Percentiles rank a stretch among this genome's conserved stretches.
These are phyloP conservation scores for Diutina rugosa DNA, from an alignment of 1,139 yeast genomes.

Conservation along the genomic window DNA sequence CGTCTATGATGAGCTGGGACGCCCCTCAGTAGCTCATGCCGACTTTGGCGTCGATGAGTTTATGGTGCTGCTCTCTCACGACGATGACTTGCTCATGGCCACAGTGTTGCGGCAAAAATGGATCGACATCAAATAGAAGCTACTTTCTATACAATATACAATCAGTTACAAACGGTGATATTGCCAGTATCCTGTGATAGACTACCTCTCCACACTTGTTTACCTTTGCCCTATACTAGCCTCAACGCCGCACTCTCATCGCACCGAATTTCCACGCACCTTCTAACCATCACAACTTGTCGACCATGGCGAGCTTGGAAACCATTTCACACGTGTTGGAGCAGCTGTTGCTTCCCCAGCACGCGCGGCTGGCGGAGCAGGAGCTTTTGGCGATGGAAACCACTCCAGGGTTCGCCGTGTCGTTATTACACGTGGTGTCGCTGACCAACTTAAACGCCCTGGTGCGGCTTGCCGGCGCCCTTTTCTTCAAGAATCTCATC, in stretches of 20 bases:
- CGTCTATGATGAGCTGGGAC: conserved; percentile 11
- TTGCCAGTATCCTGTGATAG: no score
- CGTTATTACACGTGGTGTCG: conserved; percentile 69
- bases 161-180: no score
- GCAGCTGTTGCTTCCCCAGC: conserved; percentile 34
- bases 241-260: not conserved
- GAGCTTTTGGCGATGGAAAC: conserved; percentile 48
- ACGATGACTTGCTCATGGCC: conserved; percentile 40
- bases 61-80: conserved; percentile 50
- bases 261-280: not conserved
- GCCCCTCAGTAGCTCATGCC: conserved; percentile 3
- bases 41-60: conserved; percentile 33
- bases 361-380: conserved; percentile 50
- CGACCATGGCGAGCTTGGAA: conserved; percentile 24
- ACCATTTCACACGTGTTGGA: conserved; percentile 33
- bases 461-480: conserved; percentile 75
- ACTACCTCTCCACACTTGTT: no score
- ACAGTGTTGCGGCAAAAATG: conserved; percentile 26
- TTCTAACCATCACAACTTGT: not conserved
- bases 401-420: conserved; percentile 61
- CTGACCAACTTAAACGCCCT: conserved; percentile 38
- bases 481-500: conserved; percentile 81
- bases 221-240: not conserved
- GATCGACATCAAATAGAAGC: not conserved
- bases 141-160: no score